Percentiles rank a stretch among this genome's conserved stretches.
phyloP scores from a whole-genome alignment of 148 eudicot species.

The Nepenthes mirabilis region DNA sequence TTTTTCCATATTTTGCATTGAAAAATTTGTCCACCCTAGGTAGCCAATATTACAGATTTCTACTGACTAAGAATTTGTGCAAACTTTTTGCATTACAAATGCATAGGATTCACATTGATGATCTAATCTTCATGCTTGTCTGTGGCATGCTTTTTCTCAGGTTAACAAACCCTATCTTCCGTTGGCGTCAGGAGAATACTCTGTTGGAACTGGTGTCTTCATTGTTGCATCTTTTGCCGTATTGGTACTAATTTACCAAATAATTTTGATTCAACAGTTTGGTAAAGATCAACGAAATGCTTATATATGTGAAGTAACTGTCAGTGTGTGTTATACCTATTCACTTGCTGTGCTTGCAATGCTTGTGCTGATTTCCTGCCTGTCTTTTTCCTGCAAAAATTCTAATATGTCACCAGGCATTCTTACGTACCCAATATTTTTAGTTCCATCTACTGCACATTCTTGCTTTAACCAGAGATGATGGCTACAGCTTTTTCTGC shows the following conservation, averaged over 20 bases:
- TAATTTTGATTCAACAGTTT: not conserved
- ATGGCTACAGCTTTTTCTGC: too few species aligned
- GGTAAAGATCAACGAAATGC: too few species aligned
- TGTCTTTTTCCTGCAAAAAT: too few species aligned
- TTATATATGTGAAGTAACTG: too few species aligned
- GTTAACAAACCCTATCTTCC: conserved; percentile 98
- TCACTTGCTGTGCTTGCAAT: too few species aligned
- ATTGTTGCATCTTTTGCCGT: conserved; percentile 76
- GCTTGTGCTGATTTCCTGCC: too few species aligned
- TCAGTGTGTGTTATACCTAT: too few species aligned
- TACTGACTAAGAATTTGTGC: not conserved
- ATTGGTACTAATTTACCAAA: conserved; percentile 33
- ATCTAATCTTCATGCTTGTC: not conserved
- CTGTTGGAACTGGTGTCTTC: conserved; percentile 50
- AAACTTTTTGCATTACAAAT: not conserved
- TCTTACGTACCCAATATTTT: too few species aligned
- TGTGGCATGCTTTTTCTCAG: conserved; percentile 25
- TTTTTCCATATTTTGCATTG: not conserved
- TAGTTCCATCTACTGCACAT: too few species aligned
- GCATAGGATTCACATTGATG: not conserved
- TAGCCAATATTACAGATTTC: not conserved
- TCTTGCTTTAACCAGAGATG: too few species aligned
- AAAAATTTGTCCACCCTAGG: not conserved
- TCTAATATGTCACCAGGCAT: too few species aligned
- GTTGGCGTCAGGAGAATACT: conserved; percentile 90